Evolutionary conservation across 1,284 basidiomycete genomes (phyloP).

Genomic region (Ceratobasidium sp.): DNA sequence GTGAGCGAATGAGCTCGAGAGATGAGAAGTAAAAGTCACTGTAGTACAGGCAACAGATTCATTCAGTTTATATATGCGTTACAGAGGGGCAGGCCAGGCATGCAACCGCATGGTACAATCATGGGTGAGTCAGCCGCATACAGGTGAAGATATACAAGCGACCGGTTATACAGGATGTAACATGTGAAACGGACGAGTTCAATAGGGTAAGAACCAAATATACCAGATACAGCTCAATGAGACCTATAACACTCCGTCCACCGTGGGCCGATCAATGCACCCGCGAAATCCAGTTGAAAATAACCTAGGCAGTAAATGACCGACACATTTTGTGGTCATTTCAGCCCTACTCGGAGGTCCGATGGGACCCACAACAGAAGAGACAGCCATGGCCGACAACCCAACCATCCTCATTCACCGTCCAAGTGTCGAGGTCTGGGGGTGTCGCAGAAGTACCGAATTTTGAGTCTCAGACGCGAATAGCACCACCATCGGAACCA

Average conservation of each 20-base stretch:
- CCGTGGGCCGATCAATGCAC: background rate
- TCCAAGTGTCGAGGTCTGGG: background rate
- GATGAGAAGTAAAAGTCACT: too few species aligned
- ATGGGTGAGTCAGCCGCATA: too few species aligned
- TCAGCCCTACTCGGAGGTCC: background rate
- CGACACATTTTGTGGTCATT: background rate
- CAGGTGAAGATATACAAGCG: too few species aligned
- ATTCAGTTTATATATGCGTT: too few species aligned
- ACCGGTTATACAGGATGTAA: too few species aligned
- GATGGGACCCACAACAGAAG: conserved; percentile 4
- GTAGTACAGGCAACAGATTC: too few species aligned
- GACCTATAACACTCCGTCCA: background rate
- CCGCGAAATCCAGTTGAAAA: background rate
- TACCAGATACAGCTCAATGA: background rate
- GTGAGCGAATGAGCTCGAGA: too few species aligned
- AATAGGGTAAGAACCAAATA: too few species aligned
- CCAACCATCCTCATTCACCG: conserved; percentile 7
- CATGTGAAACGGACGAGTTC: too few species aligned
- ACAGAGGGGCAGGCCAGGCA: too few species aligned
- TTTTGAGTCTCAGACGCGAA: conserved; percentile 41
- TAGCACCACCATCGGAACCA: conserved; percentile 17
- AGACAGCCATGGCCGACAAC: background rate
- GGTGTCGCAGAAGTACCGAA: too few species aligned
- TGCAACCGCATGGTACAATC: too few species aligned
- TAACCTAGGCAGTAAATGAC: background rate